Percentiles rank a stretch among this genome's conserved stretches.
Conservation (phyloP, 23 red algal genomes). For the Gracilaria gracilis region DNA sequence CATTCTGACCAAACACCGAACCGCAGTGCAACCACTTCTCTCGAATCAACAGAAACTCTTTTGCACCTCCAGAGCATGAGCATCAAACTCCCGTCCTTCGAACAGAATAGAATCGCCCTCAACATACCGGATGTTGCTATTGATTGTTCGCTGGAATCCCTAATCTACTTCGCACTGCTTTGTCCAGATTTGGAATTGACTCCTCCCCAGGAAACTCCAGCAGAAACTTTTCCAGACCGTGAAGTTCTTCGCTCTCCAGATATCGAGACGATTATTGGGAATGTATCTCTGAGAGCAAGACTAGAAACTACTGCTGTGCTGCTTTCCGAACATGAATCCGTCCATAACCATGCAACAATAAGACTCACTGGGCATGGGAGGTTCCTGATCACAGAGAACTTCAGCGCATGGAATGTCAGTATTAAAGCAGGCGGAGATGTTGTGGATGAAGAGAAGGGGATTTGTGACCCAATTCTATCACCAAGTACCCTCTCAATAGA, state of each 20-base stretch:
- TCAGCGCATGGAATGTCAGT: neutral
- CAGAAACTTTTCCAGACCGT: neutral
- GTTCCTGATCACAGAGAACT: constrained; percentile 29
- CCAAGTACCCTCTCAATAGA: constrained; percentile 24
- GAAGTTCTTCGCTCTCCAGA: neutral
- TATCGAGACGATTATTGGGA: constrained; percentile 9
- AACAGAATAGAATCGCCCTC: neutral
- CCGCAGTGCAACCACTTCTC: neutral
- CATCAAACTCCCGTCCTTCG: neutral
- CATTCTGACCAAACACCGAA: neutral
- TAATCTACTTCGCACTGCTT: neutral
- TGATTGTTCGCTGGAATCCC: neutral
- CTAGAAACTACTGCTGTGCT: constrained; percentile 9
- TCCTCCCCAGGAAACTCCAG: neutral
- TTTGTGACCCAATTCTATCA: constrained; percentile 43
- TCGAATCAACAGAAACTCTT: neutral
- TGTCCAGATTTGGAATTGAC: constrained; percentile 10
- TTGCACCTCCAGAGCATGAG: neutral
- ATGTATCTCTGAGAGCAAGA: constrained; percentile 13
- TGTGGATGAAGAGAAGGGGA: constrained; percentile 35
- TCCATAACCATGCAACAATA: constrained; percentile 23
- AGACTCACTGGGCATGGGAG: neutral
- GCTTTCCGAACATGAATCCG: constrained; percentile 8
- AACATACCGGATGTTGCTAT: neutral
- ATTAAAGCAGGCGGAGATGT: constrained; percentile 41